Evolutionary conservation across 495 filamentous ascomycete species (phyloP).

Genomic region (Hypomontagnella submonticulosa): DNA sequence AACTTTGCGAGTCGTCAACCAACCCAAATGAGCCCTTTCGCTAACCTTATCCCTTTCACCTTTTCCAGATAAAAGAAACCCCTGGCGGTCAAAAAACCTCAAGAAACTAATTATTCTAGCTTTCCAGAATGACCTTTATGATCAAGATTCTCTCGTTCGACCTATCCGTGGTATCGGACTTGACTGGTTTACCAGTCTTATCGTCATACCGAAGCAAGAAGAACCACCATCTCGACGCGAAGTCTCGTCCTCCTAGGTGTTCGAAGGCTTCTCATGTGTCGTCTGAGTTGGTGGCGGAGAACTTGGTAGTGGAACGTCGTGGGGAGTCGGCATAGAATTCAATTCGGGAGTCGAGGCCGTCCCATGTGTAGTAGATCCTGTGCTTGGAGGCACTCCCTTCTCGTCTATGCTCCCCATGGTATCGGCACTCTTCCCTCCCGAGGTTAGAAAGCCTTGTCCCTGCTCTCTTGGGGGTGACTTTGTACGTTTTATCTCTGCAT

Average conservation of each 20-base stretch:
- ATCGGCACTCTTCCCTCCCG: constrained; percentile 57
- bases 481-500: constrained; percentile 65
- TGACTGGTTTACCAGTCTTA: constrained; percentile 28
- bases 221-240: constrained; percentile 15
- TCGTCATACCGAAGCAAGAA: constrained; percentile 34
- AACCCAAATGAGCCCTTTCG: constrained; percentile 20
- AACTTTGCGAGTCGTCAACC: constrained; percentile 9
- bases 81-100: constrained; percentile 9
- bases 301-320: constrained; percentile 37
- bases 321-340: constrained; percentile 27
- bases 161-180: neutral
- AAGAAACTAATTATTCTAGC: constrained; percentile 16
- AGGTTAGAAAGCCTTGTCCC: constrained; percentile 40
- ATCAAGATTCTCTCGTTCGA: constrained; percentile 12
- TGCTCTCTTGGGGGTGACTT: constrained; percentile 59
- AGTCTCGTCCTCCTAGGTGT: constrained; percentile 37
- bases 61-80: constrained; percentile 23
- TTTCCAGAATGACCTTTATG: neutral
- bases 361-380: constrained; percentile 11
- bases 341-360: constrained; percentile 15
- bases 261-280: constrained; percentile 39
- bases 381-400: constrained; percentile 22
- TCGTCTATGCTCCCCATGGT: constrained; percentile 49
- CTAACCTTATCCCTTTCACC: constrained; percentile 7
- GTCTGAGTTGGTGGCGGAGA: constrained; percentile 35